Base-by-base conservation (phyloP, 164 flowering plant genomes). In the Pachysandra terminalis region DNA sequence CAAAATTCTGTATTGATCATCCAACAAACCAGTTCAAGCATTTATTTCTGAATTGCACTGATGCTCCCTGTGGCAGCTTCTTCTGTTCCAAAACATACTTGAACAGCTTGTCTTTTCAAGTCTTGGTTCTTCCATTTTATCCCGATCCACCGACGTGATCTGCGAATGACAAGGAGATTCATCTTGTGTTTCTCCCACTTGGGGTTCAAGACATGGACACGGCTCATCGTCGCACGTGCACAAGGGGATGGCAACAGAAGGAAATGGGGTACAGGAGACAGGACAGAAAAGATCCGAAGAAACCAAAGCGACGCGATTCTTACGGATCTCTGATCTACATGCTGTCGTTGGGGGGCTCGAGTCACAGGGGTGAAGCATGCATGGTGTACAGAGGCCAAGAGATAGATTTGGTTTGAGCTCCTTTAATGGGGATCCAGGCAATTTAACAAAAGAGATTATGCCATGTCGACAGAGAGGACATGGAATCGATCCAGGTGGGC, bases 41-140 rank as follows among this genome's bases (percentile, higher is more conserved):
- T 89, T 93, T 55, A 91, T 91, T 67, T 94, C 97, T 8, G 98
- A 85, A 63, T 91, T 87, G 78, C 98, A 94, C 68, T 86, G 97
- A 67, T 92, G 86, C 82, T 92, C 99, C 76, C 98, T 81, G 79
- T 96, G 92, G 80, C 96, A 92, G 82, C 97, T 92, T 82, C 97
- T 89, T 79, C 97, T 77, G 60, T 87, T 82, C 97, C 97, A 90
- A 66, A 92, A 89, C 86, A 92, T 92, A 75, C 83, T 85, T 15
- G 99, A 84, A 68, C 99, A 95, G 25, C 79, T 90, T 23, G 93
- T 86, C 76, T 80, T 90, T 62, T 76, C 96, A 21, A 89, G 69
- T 73, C 90, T 82, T 7, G 88, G 72, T 37, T 84, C 88, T 57
- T 83, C 90, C 24, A 81, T 35, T 81, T 89, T 89, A 56, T 81